Percentiles rank a stretch among this genome's conserved stretches.
These are phyloP conservation scores for Mrakia hoshinonis DNA, from an alignment of 768 basidiomycete species.

Conservation along the genomic window DNA sequence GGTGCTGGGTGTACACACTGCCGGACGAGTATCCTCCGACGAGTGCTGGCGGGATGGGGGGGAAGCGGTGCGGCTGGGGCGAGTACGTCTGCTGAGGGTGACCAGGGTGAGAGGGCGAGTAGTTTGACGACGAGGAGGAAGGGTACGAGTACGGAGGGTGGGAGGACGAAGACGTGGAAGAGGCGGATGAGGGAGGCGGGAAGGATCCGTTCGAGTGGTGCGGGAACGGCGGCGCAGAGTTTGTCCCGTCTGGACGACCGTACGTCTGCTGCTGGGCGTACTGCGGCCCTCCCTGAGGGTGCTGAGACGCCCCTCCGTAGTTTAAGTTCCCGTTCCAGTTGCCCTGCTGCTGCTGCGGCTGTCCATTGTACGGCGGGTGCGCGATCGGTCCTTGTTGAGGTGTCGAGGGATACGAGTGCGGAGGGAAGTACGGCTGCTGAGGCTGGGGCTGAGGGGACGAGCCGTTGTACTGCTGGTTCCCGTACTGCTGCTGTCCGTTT, in stretches of 20 bases:
- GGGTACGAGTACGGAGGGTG: background rate
- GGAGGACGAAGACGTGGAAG: constrained; percentile 1
- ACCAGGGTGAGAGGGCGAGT: background rate
- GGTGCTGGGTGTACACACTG: constrained; percentile 8
- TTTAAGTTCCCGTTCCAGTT: constrained; percentile 1
- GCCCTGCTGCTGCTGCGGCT: background rate
- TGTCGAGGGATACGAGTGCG: constrained; percentile 17
- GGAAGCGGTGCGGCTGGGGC: background rate
- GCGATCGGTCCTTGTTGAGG: background rate
- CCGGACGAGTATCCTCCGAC: background rate
- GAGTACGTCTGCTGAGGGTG: background rate
- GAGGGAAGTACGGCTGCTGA: constrained; percentile 2
- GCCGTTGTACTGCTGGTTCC: constrained; percentile 1
- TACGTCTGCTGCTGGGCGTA: background rate
- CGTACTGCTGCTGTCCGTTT: background rate
- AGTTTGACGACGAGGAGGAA: background rate
- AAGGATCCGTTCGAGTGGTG: background rate
- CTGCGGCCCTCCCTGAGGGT: background rate
- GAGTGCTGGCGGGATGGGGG: background rate
- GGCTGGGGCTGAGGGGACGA: constrained; percentile 6
- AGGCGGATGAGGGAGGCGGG: background rate
- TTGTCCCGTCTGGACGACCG: constrained; percentile 11
- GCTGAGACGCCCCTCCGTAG: background rate
- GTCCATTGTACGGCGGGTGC: background rate
- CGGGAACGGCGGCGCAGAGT: constrained; percentile 20